Base-by-base conservation (phyloP, 1,284 basidiomycete genomes). In the Paramarasmius palmivorus region DNA sequence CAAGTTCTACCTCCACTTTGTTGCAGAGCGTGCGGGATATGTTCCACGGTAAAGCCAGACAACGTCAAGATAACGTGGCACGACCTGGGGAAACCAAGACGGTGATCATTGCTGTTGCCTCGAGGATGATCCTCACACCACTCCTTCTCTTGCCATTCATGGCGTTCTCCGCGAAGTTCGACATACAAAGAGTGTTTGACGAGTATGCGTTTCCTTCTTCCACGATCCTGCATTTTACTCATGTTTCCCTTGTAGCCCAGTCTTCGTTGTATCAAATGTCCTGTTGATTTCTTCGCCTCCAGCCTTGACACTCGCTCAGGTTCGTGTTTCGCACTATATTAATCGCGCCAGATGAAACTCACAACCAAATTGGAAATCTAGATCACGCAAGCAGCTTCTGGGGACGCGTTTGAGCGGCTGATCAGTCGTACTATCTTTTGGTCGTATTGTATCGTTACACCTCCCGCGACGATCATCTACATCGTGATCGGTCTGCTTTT, bases 371-470 rank as follows among this genome's bases (percentile, higher is more conserved):
- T 12, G 14, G 36, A 26, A 7, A 51, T 55, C 71, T 68, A 95
- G 77, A 93, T 96, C 64, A 94, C 93, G 1, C 90, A 93, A 71
- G 90, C 90, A 3, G 90, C 86, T 2, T 88, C 87, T 1, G 92
- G 92, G 9, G 91, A 93, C 64, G 88, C 92, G 0, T 96, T 98
- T 65, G 95, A 98, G 70, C 78, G 92, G 5, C 79, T 98, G 47
- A 92, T 98, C 64, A 88, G 84, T 56, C 75, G 84, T 23, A 92
- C 90, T 0, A 85, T 92, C 49, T 92, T 92, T 67, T 92, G 90
- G 90, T 77, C 84, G 2, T 92, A 92, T 62, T 90, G 87, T 64
- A 73, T 93, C 22, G 74, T 94, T 51, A 94, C 93, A 0, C 92
- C 93, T 2, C 90, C 90, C 2, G 76, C 88, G 29, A 92, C 86